Base-by-base conservation (phyloP, 2,329 filamentous ascomycete species). In the Fusarium pseudoanthophilum region DNA sequence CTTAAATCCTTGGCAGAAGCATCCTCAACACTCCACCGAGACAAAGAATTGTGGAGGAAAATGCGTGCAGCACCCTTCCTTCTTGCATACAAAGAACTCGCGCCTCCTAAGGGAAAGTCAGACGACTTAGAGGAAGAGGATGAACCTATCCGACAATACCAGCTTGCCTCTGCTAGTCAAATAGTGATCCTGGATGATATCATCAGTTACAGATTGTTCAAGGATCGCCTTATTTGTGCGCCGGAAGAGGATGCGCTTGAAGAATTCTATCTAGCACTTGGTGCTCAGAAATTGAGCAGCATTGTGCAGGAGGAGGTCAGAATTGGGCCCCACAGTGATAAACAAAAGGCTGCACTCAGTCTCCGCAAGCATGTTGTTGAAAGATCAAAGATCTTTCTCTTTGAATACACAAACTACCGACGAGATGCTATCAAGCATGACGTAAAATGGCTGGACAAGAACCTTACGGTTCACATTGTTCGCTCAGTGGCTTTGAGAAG, bases 201-300 rank as follows among this genome's bases (percentile, higher is more conserved):
- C 76, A 93, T 94, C 77, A 95, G 93, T 78, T 97, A 95, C 80
- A 92, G 92, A 39, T 86, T 96, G 4, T 99, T 99, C 86, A 95
- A 95, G 79, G 90, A 94, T 59, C 90, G 91, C 71, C 86, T 99
- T 36, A 87, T 97, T 34, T 95, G 93, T 69, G 95, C 95, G 1
- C 97, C 96, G 0, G 93, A 97, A 80, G 96, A 99, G 78, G 96
- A 98, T 71, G 80, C 84, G 0, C 85, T 99, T 3, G 96, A 99
- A 79, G 87, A 88, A 3, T 95, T 99, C 72, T 99, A 99, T 81
- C 83, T 90, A 40, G 88, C 91, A 13, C 90, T 99, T 7, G 96
- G 96, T 4, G 92, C 94, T 7, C 88, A 91, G 49, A 90, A 89
- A 61, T 86, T 99, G 26, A 94, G 93, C 71, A 89, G 87, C 62